Percentiles rank a stretch among this genome's conserved stretches.
Evolutionary conservation across 176 grass and related monocot genomes (phyloP).

Genomic region (Triticum dicoccoides): DNA sequence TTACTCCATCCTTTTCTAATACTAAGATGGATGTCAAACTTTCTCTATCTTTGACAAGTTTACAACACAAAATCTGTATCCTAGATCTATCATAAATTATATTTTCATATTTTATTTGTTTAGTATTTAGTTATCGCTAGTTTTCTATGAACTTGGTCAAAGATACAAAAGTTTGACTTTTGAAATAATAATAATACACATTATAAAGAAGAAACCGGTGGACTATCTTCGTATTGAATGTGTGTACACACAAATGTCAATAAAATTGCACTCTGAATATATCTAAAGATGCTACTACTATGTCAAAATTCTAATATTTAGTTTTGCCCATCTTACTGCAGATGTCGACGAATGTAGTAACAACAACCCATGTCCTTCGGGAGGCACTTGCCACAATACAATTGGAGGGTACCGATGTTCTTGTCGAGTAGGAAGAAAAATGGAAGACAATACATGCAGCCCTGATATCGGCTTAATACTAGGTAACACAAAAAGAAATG

Average conservation of each 20-base stretch:
- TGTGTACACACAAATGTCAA: too few species aligned
- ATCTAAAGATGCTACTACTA: background rate
- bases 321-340: background rate
- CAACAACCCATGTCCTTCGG: conserved; percentile 9
- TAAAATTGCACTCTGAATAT: background rate
- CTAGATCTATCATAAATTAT: too few species aligned
- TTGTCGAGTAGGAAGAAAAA: conserved; percentile 24
- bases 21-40: background rate
- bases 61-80: background rate
- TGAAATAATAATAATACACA: too few species aligned
- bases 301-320: background rate
- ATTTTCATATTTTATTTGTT: too few species aligned
- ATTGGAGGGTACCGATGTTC: background rate
- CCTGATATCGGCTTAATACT: conserved; percentile 10
- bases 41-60: background rate
- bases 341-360: conserved; percentile 25
- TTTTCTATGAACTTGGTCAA: too few species aligned
- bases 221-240: background rate
- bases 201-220: too few species aligned
- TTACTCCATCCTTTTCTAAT: background rate
- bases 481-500: background rate
- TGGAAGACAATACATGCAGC: background rate
- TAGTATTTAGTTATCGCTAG: too few species aligned
- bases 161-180: too few species aligned
- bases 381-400: background rate